Conservation (phyloP, 2,329 filamentous ascomycete genomes). For the Colletotrichum sp. region DNA sequence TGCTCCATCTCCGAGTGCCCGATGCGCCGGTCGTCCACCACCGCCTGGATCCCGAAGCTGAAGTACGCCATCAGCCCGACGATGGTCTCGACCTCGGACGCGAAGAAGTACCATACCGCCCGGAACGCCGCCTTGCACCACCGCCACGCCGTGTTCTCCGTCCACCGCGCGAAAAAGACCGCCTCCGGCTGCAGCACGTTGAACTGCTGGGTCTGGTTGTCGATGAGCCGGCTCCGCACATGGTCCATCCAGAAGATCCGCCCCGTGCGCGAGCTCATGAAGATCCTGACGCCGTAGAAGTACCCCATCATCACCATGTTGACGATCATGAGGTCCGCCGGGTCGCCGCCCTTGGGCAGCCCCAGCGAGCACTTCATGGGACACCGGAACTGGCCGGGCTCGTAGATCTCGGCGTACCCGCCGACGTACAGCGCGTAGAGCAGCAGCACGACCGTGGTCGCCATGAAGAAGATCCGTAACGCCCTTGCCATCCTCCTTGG, state of each 20-base stretch:
- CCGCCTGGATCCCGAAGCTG: background rate
- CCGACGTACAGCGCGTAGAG: background rate
- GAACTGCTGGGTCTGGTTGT: background rate
- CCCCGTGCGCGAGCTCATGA: constrained; percentile 1
- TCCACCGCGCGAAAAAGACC: background rate
- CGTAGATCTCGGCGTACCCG: background rate
- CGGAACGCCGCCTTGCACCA: background rate
- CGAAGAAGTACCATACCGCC: background rate
- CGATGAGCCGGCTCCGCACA: background rate
- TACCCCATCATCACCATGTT: constrained; percentile 4
- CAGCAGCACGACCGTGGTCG: background rate
- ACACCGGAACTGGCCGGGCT: background rate
- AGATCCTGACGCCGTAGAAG: background rate
- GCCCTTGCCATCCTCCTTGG: background rate
- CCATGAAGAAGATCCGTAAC: background rate
- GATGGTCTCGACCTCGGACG: constrained; percentile 3
- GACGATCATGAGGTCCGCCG: background rate
- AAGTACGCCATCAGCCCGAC: background rate
- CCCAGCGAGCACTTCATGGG: background rate
- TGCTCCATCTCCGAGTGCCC: constrained; percentile 13
- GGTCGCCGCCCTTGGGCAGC: background rate
- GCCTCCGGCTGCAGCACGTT: background rate
- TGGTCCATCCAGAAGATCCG: constrained; percentile 1
- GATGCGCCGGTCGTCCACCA: background rate
- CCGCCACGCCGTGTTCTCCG: background rate